Evolutionary conservation across 2,329 filamentous ascomycete genomes (phyloP), one percentile per base, ranked within the genome.

Genomic region (Cadophora gregata): DNA sequence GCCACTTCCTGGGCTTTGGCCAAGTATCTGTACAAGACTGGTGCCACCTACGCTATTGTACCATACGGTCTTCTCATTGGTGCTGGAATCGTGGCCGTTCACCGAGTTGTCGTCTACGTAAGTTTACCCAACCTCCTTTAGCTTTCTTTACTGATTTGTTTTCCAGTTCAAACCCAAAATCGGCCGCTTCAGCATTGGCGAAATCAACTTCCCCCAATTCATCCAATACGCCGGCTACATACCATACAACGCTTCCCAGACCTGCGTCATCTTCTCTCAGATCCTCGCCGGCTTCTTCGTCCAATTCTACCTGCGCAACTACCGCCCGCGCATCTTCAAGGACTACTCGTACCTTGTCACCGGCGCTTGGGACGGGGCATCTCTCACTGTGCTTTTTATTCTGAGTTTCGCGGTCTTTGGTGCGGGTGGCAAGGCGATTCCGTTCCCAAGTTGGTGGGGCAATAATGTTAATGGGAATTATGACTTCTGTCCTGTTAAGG

Each of bases 181-280:
- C 64, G 75, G 78, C 7, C 73, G 74, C 16, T 79, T 85, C 59
- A 75, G 78, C 0, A 67, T 81, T 1, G 65, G 69, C 2, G 81
- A 84, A 14, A 75, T 86, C 75, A 87, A 86, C 71, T 71, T 86
- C 62, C 80, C 85, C 0, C 84, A 86, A 69, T 81, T 86, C 64
- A 81, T 86, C 62, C 83, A 85, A 70, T 86, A 80, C 63, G 81
- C 83, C 9, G 85, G 84, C 16, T 86, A 78, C 63, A 83, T 87
- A 62, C 84, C 85, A 0, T 86, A 85, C 76, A 85, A 86, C 73
- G 75, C 78, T 51, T 83, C 81, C 0, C 85, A 87, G 73, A 87
- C 85, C 1, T 86, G 85, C 67, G 82, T 86, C 31, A 75, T 87
- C 59, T 75, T 84, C 64, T 84, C 80, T 72, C 79, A 80, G 72